Evolutionary conservation across 1,139 yeast genomes (phyloP).

Genomic region (Pichia sp.): DNA sequence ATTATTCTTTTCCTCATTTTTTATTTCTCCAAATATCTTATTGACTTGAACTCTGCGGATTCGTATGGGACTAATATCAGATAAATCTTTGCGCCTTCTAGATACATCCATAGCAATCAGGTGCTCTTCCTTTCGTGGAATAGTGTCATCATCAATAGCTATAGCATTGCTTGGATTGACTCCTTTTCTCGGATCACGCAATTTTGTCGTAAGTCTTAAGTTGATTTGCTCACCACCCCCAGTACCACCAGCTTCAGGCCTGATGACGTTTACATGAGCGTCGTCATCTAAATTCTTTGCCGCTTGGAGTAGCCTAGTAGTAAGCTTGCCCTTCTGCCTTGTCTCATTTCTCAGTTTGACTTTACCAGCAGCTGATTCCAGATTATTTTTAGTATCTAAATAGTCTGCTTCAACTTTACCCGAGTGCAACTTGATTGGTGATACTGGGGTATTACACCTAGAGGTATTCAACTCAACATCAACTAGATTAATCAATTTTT

Average conservation of each 20-base stretch:
- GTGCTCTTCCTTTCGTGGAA: background rate
- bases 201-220: slow-evolving; percentile 4
- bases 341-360: background rate
- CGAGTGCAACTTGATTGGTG: slow-evolving; percentile 2
- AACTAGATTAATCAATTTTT: slow-evolving; percentile 3
- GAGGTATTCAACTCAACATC: background rate
- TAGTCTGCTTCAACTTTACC: background rate
- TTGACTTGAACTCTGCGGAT: background rate
- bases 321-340: background rate
- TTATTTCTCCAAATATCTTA: background rate
- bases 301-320: too few relatives aligned
- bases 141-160: slow-evolving; percentile 6
- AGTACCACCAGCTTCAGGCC: too few relatives aligned
- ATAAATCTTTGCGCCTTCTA: background rate
- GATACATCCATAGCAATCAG: background rate
- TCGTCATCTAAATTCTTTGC: too few relatives aligned
- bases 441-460: slow-evolving; percentile 1
- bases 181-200: slow-evolving; percentile 3
- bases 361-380: background rate
- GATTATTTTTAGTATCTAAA: background rate
- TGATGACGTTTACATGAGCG: too few relatives aligned
- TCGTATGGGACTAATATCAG: background rate
- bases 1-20: background rate
- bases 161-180: slow-evolving; percentile 2
- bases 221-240: background rate